Evolutionary conservation across 345 rosid species (phyloP), one percentile per base, ranked within the genome.

Genomic region (Pistacia atlantica): DNA sequence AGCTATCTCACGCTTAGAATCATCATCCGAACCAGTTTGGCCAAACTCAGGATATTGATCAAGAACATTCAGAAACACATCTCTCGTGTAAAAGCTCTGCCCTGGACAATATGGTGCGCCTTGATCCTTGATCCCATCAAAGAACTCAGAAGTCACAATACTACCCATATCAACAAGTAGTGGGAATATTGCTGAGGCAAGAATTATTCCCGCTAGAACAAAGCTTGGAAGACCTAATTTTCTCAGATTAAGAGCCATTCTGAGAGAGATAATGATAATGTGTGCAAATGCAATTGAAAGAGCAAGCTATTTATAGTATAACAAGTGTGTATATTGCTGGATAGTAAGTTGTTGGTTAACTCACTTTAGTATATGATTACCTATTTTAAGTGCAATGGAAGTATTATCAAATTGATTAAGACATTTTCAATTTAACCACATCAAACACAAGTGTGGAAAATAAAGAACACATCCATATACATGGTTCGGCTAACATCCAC

Each of bases 1-100:
- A 0, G 89, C 89, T 4, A 86, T 80, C 78, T 89, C 92, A n/a
- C 90, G 79, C 74, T 75, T 87, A 7, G 92, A 86, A 67, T 72
- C 80, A 20, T 79, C 85, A 7, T 11, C 57, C 0, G 87, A 63
- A 3, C 86, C 89, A 3, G 76, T 45, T 6, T 68, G 81, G 4
- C 84, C 89, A 10, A 88, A 88, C 5, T 77, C 60, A 33, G 83
- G 49, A 4, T 66, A 89, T 1, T 75, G 56, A 56, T 58, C 67
- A 0, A 67, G 59, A 10, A 87, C 89, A 25, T 54, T 76, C 0
- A 87, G 74, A 65, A 89, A 85, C 16, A 75, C 79, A 55, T 75
- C 54, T 69, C 89, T 52, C 1, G 86, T 75, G 42, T 87, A 89
- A 80, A 89, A 85, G 48, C 14, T 69, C 77, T 84, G 85, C 31